These are phyloP conservation scores for Strigomonas culicis DNA, from an alignment of 208 protist species.

Conservation along the genomic window DNA sequence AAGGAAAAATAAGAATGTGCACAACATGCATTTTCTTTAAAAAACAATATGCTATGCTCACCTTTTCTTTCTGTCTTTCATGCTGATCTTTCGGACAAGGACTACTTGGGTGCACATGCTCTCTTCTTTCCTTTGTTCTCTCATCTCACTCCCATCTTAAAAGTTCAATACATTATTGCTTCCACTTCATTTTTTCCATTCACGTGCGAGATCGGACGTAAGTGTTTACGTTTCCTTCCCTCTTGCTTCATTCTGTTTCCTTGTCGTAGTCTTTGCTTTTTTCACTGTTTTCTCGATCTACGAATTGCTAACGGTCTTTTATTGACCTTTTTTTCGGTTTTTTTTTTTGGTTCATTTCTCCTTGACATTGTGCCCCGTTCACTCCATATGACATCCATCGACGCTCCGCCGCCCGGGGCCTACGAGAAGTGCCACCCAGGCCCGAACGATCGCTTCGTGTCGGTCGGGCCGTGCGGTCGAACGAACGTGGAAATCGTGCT, in stretches of 20 bases:
- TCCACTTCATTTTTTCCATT: not conserved
- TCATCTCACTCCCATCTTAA: not conserved
- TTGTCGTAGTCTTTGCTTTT: not conserved
- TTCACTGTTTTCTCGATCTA: not conserved
- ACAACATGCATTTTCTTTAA: too few relatives aligned
- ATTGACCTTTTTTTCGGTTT: not conserved
- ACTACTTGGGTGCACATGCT: too few relatives aligned
- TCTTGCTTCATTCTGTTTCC: not conserved
- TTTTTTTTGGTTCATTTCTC: not conserved
- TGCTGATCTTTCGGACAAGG: too few relatives aligned
- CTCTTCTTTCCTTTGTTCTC: not conserved
- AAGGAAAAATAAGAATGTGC: not conserved
- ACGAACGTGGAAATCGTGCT: slow-evolving; percentile 44
- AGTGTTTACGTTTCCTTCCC: too few relatives aligned
- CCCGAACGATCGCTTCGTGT: slow-evolving; percentile 46
- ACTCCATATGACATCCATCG: too few relatives aligned
- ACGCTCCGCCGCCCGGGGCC: not conserved
- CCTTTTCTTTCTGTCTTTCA: too few relatives aligned
- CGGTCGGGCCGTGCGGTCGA: slow-evolving; percentile 38
- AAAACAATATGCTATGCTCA: too few relatives aligned
- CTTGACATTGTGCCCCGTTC: too few relatives aligned
- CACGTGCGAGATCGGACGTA: too few relatives aligned
- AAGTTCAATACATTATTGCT: not conserved
- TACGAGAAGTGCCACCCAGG: slow-evolving; percentile 16
- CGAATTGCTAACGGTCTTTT: not conserved